Conservation (phyloP, 345 rosid genomes). For the Eucalyptus polybractea region DNA sequence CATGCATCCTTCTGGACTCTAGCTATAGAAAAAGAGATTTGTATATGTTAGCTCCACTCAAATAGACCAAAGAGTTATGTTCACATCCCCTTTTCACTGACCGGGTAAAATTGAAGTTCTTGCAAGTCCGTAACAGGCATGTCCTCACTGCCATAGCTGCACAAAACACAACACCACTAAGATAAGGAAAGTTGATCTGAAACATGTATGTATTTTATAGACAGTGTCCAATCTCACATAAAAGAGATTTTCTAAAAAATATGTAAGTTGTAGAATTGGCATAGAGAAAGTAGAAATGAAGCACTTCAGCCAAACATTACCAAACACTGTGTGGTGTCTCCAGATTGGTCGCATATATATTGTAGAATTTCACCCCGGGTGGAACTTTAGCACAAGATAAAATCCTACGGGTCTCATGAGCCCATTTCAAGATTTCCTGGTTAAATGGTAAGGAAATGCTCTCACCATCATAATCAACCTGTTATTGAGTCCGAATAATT, state of each 20-base stretch:
- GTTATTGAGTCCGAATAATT: not conserved
- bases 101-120: constrained; percentile 54
- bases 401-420: constrained; percentile 47
- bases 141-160: constrained; percentile 85
- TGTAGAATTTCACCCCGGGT: constrained; percentile 76
- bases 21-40: not conserved
- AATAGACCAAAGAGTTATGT: not conserved
- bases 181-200: not conserved
- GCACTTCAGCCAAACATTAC: constrained; percentile 25
- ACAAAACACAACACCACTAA: not conserved
- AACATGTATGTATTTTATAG: not conserved
- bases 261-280: not conserved
- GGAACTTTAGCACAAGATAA: constrained; percentile 65
- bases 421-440: constrained; percentile 80
- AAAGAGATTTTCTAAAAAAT: not conserved
- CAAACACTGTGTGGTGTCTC: constrained; percentile 90
- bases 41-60: not conserved
- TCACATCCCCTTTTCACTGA: constrained; percentile 1
- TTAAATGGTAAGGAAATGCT: constrained; percentile 72
- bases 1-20: not conserved
- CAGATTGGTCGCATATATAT: constrained; percentile 71
- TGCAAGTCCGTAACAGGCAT: constrained; percentile 52
- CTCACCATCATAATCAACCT: constrained; percentile 61
- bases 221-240: not conserved
- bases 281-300: not conserved